These are phyloP conservation scores for Trametes pubescens DNA, from an alignment of 1,284 basidiomycete genomes.

Conservation along the genomic window DNA sequence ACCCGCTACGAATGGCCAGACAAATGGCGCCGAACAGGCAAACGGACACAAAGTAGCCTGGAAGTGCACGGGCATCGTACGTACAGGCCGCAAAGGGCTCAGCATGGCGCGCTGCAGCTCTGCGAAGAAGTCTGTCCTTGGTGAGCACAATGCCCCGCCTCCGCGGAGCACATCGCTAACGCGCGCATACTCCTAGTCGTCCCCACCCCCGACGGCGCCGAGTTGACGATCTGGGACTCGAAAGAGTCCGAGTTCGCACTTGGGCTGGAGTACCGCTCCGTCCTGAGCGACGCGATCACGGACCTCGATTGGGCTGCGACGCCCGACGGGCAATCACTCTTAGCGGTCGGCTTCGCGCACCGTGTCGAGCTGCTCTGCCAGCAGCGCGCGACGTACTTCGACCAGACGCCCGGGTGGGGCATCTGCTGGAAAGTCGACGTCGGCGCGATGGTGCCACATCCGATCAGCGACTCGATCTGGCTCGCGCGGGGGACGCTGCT, in stretches of 20 bases:
- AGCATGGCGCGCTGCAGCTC: constrained; percentile 84
- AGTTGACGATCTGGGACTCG: constrained; percentile 94
- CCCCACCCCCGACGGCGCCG: constrained; percentile 63
- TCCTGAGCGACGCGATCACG: constrained; percentile 72
- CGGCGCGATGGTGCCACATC: constrained; percentile 74
- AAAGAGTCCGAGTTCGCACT: constrained; percentile 93
- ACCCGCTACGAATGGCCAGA: neutral
- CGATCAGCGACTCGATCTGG: constrained; percentile 90
- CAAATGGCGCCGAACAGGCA: neutral
- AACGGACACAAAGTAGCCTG: constrained; percentile 48
- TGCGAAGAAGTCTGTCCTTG: constrained; percentile 86
- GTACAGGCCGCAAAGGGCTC: constrained; percentile 72
- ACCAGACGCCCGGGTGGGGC: constrained; percentile 82
- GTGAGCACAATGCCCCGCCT: constrained; percentile 45
- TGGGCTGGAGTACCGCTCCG: constrained; percentile 78
- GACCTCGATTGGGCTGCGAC: constrained; percentile 95
- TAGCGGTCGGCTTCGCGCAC: constrained; percentile 85
- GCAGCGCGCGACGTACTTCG: constrained; percentile 89
- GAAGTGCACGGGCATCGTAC: constrained; percentile 78
- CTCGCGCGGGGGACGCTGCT: constrained; percentile 81
- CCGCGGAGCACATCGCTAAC: neutral
- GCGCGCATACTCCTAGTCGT: constrained; percentile 54
- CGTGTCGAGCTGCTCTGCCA: constrained; percentile 86
- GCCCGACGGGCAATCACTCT: constrained; percentile 86
- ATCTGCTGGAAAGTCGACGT: constrained; percentile 78